Conservation (phyloP, 352 stramenopile species). For the Blastocystis sp. region DNA sequence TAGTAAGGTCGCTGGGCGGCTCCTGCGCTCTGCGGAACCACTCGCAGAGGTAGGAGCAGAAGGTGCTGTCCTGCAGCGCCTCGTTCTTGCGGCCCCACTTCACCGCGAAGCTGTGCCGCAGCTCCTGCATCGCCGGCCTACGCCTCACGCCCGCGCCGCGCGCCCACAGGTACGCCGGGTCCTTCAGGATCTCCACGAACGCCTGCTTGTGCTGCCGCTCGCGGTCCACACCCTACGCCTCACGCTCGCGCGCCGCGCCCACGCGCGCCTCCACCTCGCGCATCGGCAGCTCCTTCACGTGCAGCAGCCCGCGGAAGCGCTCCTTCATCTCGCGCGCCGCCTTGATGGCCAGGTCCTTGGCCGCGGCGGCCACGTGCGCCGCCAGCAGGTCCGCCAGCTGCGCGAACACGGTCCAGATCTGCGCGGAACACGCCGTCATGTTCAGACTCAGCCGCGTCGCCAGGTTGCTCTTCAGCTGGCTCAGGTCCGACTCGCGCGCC, state of each 20-base stretch:
- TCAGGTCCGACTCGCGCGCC: background rate
- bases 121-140: slow-evolving; percentile 1
- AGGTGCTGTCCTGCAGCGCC: background rate
- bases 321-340: background rate
- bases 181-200: background rate
- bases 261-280: slow-evolving; percentile 25
- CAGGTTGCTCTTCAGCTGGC: slow-evolving; percentile 42
- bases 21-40: background rate
- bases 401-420: slow-evolving; percentile 31
- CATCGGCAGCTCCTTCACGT: background rate
- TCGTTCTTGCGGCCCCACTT: background rate
- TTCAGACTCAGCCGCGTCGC: slow-evolving; percentile 26
- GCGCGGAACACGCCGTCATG: slow-evolving; percentile 42
- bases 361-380: background rate
- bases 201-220: slow-evolving; percentile 12
- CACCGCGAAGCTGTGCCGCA: background rate
- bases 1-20: no score
- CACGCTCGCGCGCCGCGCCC: background rate
- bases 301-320: background rate
- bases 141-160: background rate
- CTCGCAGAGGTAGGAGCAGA: background rate
- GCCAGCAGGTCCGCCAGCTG: background rate
- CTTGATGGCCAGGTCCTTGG: background rate
- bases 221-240: slow-evolving; percentile 5
- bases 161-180: slow-evolving; percentile 18